A percentile compares a stretch with the other conserved stretches of the same genome.
Evolutionary conservation across 2,329 filamentous ascomycete genomes (phyloP).

Genomic region (Pseudocercospora crystallina): DNA sequence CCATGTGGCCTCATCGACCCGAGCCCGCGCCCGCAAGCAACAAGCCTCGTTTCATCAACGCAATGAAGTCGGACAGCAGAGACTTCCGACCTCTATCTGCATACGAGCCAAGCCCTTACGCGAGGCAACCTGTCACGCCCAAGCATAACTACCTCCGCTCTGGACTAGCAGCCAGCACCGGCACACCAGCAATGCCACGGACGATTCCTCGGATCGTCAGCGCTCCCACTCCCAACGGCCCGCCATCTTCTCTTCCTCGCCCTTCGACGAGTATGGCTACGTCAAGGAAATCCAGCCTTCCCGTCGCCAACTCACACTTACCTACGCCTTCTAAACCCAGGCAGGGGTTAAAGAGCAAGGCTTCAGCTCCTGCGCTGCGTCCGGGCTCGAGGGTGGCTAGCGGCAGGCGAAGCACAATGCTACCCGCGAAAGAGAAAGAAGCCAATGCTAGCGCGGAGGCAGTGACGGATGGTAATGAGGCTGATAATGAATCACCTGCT

Average conservation of each 20-base stretch:
- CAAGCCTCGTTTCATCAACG: slow-evolving; percentile 27
- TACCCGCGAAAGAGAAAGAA: slow-evolving; percentile 14
- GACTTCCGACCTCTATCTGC: slow-evolving; percentile 36
- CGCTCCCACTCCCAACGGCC: slow-evolving; percentile 8
- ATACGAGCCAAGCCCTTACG: slow-evolving; percentile 36
- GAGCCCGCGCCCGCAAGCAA: slow-evolving; percentile 21
- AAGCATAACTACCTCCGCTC: slow-evolving; percentile 31
- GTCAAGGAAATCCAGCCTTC: slow-evolving; percentile 25
- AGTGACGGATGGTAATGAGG: slow-evolving; percentile 29
- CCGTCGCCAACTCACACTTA: slow-evolving; percentile 16
- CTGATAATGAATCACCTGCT: slow-evolving; percentile 28
- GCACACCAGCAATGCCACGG: slow-evolving; percentile 10
- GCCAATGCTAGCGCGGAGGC: not conserved
- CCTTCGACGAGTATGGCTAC: slow-evolving; percentile 16
- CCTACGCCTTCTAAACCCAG: slow-evolving; percentile 10
- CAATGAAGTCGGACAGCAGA: slow-evolving; percentile 23
- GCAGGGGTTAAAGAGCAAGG: slow-evolving; percentile 15
- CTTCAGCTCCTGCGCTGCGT: slow-evolving; percentile 22
- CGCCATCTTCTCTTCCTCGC: slow-evolving; percentile 24
- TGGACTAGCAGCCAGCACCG: slow-evolving; percentile 12
- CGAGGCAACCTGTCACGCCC: slow-evolving; percentile 32
- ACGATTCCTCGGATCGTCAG: slow-evolving; percentile 13
- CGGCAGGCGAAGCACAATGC: slow-evolving; percentile 25
- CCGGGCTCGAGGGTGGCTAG: slow-evolving; percentile 15
- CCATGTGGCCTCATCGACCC: slow-evolving; percentile 18